Conservation (phyloP, 1,284 basidiomycete genomes). For the Mycena sp. region DNA sequence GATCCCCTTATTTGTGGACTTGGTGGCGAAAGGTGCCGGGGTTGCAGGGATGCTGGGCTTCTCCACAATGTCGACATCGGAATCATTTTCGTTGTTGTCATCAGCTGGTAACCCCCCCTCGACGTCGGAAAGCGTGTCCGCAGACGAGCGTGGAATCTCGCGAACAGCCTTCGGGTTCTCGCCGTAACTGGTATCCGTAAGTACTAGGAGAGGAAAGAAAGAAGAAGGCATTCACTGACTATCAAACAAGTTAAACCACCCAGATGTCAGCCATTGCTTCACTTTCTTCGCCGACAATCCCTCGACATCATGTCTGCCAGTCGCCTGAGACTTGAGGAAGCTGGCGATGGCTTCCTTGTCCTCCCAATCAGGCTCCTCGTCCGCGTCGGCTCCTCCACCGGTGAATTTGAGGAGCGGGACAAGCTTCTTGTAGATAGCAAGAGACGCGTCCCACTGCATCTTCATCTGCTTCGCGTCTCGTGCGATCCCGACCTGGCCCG, state of each 20-base stretch:
- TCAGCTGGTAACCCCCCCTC: background rate
- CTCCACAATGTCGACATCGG: background rate
- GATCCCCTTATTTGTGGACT: background rate
- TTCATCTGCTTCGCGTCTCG: constrained; percentile 14
- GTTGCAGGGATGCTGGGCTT: constrained; percentile 2
- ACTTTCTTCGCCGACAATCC: constrained; percentile 4
- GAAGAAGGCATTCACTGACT: background rate
- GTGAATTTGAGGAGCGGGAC: constrained; percentile 10
- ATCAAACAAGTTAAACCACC: constrained; percentile 10
- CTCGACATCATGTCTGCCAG: background rate
- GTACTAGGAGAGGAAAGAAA: background rate
- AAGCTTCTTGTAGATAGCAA: constrained; percentile 12
- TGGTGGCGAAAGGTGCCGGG: background rate
- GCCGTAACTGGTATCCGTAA: constrained; percentile 3
- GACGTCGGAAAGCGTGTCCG: constrained; percentile 1
- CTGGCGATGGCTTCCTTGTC: background rate
- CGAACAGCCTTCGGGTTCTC: constrained; percentile 9
- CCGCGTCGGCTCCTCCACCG: constrained; percentile 11
- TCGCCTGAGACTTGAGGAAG: background rate
- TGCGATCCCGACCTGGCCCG: background rate
- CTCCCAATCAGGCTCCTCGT: constrained; percentile 7
- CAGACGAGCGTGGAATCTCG: constrained; percentile 9
- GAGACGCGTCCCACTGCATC: constrained; percentile 4
- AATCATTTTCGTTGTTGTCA: background rate
- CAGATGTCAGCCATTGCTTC: background rate